phyloP scores from a whole-genome alignment of 345 rosid genomes.

The Lepidium sativum region DNA sequence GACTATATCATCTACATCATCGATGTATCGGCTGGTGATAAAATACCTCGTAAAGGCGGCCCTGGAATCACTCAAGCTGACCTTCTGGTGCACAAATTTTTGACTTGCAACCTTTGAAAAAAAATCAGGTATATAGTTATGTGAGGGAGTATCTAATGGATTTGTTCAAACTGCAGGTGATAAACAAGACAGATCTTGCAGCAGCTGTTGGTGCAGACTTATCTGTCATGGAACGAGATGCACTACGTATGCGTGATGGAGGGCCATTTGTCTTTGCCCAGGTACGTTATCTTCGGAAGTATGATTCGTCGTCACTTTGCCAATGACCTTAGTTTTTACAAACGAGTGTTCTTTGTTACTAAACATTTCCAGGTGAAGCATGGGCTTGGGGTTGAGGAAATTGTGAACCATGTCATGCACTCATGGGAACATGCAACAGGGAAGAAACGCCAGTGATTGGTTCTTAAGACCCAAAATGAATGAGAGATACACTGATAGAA shows the following conservation, averaged over 20 bases:
- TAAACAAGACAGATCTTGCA: slow-evolving; percentile 95
- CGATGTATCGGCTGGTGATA: slow-evolving; percentile 91
- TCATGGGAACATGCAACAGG: slow-evolving; percentile 82
- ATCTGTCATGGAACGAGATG: slow-evolving; percentile 80
- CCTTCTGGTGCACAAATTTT: slow-evolving; percentile 40
- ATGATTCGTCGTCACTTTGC: not conserved
- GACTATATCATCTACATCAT: slow-evolving; percentile 92
- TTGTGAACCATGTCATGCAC: slow-evolving; percentile 61
- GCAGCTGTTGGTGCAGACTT: slow-evolving; percentile 82
- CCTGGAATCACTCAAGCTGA: slow-evolving; percentile 99
- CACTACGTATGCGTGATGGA: slow-evolving; percentile 92
- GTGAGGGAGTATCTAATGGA: not conserved
- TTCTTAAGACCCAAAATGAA: not conserved
- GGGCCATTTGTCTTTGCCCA: slow-evolving; percentile 95
- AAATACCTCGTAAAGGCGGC: slow-evolving; percentile 94
- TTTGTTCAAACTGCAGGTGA: slow-evolving; percentile 41
- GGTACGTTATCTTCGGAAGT: slow-evolving; percentile 26
- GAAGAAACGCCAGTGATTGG: slow-evolving; percentile 35
- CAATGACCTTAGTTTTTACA: not conserved
- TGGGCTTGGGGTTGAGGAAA: slow-evolving; percentile 65
- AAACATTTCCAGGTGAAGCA: slow-evolving; percentile 55
- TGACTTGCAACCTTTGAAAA: not conserved
- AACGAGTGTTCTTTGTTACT: not conserved
- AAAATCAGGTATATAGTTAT: not conserved
- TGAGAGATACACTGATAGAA: not conserved